These are phyloP conservation scores for Arabis hirsuta DNA, from an alignment of 345 rosid genomes.

Conservation along the genomic window DNA sequence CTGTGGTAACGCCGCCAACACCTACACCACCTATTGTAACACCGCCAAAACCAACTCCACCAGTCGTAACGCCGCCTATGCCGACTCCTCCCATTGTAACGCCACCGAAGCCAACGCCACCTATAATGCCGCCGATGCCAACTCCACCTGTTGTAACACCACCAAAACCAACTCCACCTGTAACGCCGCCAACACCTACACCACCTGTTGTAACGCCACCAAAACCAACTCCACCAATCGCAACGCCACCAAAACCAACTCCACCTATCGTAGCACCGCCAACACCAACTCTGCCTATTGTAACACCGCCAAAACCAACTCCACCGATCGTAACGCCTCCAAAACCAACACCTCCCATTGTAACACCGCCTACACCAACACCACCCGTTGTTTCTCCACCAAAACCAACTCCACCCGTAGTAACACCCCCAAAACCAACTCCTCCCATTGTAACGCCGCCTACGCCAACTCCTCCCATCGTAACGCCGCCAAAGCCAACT, in stretches of 20 bases:
- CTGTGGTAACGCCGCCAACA: too few relatives aligned
- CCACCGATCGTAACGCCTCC: neutral
- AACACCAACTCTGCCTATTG: neutral
- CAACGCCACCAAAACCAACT: neutral
- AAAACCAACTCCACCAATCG: neutral
- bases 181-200: too few relatives aligned
- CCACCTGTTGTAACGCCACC: neutral
- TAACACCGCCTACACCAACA: neutral
- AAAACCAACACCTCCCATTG: neutral
- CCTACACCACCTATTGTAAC: too few relatives aligned
- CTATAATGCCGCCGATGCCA: too few relatives aligned
- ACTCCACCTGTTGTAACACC: neutral
- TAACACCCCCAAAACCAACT: too few relatives aligned
- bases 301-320: neutral
- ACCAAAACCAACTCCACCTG: too few relatives aligned
- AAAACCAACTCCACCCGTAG: neutral
- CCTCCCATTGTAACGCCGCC: neutral
- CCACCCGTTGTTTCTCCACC: neutral
- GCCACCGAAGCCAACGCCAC: accelerated
- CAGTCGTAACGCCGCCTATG: too few relatives aligned
- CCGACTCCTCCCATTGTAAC: too few relatives aligned
- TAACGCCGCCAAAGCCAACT: neutral
- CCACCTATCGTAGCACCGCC: neutral
- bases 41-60: too few relatives aligned
- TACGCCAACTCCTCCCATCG: neutral